Percentiles rank a stretch among this genome's conserved stretches.
Conservation (phyloP, 495 filamentous ascomycete genomes). For the Aspergillus panamensis region DNA sequence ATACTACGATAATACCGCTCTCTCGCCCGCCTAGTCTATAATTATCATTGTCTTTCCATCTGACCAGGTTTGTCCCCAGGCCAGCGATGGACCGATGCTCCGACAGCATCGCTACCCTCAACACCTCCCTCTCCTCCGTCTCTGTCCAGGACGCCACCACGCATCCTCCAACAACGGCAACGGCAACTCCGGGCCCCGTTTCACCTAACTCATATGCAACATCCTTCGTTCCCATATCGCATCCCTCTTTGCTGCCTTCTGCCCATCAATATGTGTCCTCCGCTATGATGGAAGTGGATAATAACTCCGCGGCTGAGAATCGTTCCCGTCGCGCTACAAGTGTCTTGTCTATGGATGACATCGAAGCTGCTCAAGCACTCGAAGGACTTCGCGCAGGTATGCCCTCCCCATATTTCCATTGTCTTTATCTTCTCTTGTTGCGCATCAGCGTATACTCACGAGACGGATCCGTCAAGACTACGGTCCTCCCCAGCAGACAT, state of each 20-base stretch:
- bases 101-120: constrained; percentile 20
- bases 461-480: constrained; percentile 23
- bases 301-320: constrained; percentile 32
- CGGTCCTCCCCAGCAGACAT: constrained; percentile 33
- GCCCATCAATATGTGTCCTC: constrained; percentile 32
- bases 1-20: neutral
- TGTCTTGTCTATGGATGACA: constrained; percentile 72
- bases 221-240: constrained; percentile 12
- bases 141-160: constrained; percentile 20
- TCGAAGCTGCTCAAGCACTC: constrained; percentile 84
- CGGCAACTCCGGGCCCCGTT: constrained; percentile 10
- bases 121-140: constrained; percentile 19
- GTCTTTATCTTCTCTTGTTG: neutral
- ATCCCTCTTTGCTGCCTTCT: constrained; percentile 15
- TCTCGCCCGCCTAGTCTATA: neutral
- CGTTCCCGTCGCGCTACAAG: constrained; percentile 45
- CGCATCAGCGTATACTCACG: neutral
- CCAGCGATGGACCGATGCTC: constrained; percentile 26
- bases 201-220: constrained; percentile 14
- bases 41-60: constrained; percentile 4
- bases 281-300: constrained; percentile 43
- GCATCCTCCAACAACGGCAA: constrained; percentile 13
- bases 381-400: constrained; percentile 78
- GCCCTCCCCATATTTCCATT: constrained; percentile 4
- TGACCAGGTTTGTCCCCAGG: constrained; percentile 3